A percentile compares a stretch with the other conserved stretches of the same genome.
These are phyloP conservation scores for Gamarada debralockiae DNA, from an alignment of 495 filamentous ascomycete species.

Conservation along the genomic window DNA sequence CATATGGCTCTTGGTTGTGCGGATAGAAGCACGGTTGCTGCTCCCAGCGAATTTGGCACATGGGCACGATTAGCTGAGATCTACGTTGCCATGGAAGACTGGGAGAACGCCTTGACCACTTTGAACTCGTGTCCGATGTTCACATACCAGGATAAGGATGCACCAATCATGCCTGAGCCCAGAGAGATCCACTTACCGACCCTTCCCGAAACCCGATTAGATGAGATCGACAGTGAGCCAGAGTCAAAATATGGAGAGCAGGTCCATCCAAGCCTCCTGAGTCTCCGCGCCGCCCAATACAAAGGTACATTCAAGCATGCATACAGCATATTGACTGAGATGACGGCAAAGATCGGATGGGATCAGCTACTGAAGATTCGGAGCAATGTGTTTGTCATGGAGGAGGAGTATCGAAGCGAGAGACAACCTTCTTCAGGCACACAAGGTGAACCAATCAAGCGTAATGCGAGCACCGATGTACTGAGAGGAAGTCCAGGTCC, in stretches of 20 bases:
- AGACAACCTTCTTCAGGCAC: conserved; percentile 58
- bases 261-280: conserved; percentile 82
- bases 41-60: conserved; percentile 93
- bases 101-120: conserved; percentile 88
- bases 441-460: conserved; percentile 48
- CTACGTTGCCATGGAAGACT: conserved; percentile 87
- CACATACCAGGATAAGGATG: conserved; percentile 97
- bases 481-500: conserved; percentile 63
- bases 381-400: conserved; percentile 98
- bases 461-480: conserved; percentile 73
- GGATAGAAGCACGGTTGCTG: conserved; percentile 87
- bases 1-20: conserved; percentile 87
- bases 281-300: conserved; percentile 81
- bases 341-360: conserved; percentile 95
- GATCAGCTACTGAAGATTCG: conserved; percentile 89
- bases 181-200: conserved; percentile 81
- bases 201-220: conserved; percentile 82
- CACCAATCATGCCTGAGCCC: conserved; percentile 89
- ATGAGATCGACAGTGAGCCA: conserved; percentile 89
- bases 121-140: conserved; percentile 99
- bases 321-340: conserved; percentile 89
- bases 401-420: conserved; percentile 94
- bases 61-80: conserved; percentile 94
- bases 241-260: conserved; percentile 76
- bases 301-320: conserved; percentile 94